phyloP scores from a whole-genome alignment of 148 eudicot genomes.

The Vaccinium vitisidaea region DNA sequence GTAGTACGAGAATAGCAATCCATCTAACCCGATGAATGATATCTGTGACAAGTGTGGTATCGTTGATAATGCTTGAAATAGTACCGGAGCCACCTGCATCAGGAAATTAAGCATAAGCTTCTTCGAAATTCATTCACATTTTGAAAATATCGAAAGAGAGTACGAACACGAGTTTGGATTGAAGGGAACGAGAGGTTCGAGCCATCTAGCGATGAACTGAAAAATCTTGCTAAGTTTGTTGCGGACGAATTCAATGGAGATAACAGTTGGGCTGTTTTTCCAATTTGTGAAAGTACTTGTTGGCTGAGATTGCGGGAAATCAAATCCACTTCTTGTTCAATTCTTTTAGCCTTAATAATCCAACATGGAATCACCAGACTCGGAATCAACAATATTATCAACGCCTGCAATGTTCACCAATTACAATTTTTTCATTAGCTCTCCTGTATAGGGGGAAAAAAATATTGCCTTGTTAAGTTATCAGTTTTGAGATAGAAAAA shows the following conservation, averaged over 20 bases:
- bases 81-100: constrained; percentile 56
- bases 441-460: not conserved
- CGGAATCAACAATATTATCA: constrained; percentile 42
- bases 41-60: constrained; percentile 51
- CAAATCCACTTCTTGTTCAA: constrained; percentile 33
- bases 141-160: not conserved
- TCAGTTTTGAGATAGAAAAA: no score
- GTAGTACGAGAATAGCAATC: constrained; percentile 55
- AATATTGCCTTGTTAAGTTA: no score
- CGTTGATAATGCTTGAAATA: constrained; percentile 53
- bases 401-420: constrained; percentile 36
- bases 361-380: constrained; percentile 45
- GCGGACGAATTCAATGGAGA: constrained; percentile 41
- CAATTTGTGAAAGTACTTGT: constrained; percentile 35
- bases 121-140: not conserved
- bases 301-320: constrained; percentile 23
- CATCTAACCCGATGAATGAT: constrained; percentile 54
- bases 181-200: constrained; percentile 26
- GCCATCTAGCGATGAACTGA: constrained; percentile 24
- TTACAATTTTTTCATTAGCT: not conserved
- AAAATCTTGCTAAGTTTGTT: constrained; percentile 33
- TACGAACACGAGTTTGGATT: constrained; percentile 32
- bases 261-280: constrained; percentile 27
- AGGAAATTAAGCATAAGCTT: not conserved
- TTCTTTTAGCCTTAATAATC: constrained; percentile 32